Evolutionary conservation across 2,329 filamentous ascomycete genomes (phyloP), one percentile per base, ranked within the genome.

Genomic region (Aspergillus pseudoviridinutans): DNA sequence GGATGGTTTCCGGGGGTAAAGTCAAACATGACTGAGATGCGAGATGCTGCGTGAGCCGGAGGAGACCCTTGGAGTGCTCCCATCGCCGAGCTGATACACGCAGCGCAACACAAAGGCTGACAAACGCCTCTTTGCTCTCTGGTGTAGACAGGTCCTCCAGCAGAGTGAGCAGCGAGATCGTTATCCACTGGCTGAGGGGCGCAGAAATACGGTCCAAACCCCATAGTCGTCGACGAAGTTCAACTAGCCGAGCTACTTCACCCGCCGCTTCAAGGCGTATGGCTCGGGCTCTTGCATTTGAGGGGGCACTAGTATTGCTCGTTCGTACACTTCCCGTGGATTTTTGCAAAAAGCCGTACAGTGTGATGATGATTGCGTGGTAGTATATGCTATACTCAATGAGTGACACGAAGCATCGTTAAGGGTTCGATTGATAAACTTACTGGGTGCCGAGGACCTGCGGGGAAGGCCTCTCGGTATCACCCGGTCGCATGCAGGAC

Each of bases 331-430:
- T 38, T 17, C 5, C 14, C 2, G 1, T 7, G 32, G 14, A 38
- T 3, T 38, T 38, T 6, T 38, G 32, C 4, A 14, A 7, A 32
- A 61, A 44, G 2, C 59, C 68, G 51, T 67, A 72, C 3, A 73
- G 62, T 4, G 61, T 53, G 35, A 72, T 63, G 4, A 70, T 55
- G 6, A 67, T 56, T n/a, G 63, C 58, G 50, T 74, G 63, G 41
- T 70, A 72, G 38, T 71, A 64, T 58, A 73, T 70, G 49, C 72
- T 74, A 29, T 61, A 53, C 3, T 44, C 57, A 27, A 61, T 60
- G 0, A 64, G 32, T 8, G 32, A 54, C 10, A 56, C 42, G n/a
- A 44, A 27, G 51, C 50, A 8, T 61, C 55, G 17, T 28, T 50
- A 6, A 50, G 28, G 4, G 60, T 58, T 5, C 5, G 6, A 17